Conservation (phyloP, 495 filamentous ascomycete species). For the Penicillium nucicola region DNA sequence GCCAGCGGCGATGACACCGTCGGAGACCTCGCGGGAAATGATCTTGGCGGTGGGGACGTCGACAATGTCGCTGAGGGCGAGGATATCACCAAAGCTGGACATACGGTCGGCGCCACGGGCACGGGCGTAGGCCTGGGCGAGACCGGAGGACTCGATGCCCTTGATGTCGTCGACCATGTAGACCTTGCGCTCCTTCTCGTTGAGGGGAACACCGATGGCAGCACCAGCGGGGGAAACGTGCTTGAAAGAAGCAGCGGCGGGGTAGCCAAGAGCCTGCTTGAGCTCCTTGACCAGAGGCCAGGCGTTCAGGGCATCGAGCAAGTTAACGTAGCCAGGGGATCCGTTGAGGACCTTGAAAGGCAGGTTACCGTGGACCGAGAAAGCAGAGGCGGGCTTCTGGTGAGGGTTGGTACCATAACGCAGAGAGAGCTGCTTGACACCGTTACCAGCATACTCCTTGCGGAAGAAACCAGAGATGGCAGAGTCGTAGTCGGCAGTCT, state of each 20-base stretch:
- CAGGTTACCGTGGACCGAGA: constrained; percentile 62
- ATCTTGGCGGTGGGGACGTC: constrained; percentile 92
- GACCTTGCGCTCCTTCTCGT: constrained; percentile 84
- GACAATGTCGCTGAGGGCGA: constrained; percentile 86
- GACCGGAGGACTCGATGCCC: constrained; percentile 74
- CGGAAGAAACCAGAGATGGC: constrained; percentile 97
- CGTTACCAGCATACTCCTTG: constrained; percentile 87
- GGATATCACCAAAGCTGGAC: constrained; percentile 95
- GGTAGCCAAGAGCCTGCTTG: constrained; percentile 76
- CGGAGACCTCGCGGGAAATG: constrained; percentile 94
- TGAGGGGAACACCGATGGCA: constrained; percentile 85
- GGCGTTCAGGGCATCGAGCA: constrained; percentile 93
- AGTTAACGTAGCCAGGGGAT: constrained; percentile 92
- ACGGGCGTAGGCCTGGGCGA: constrained; percentile 93
- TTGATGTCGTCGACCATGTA: constrained; percentile 98
- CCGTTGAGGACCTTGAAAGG: constrained; percentile 98
- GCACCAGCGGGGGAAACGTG: constrained; percentile 97
- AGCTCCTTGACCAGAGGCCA: constrained; percentile 97
- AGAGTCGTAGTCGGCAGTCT: constrained; percentile 95
- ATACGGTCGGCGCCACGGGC: constrained; percentile 94
- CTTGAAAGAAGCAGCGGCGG: constrained; percentile 98
- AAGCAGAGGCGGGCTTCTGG: constrained; percentile 91
- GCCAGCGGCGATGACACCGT: constrained; percentile 88
- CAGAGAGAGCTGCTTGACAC: constrained; percentile 76
- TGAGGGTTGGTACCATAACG: constrained; percentile 97